Evolutionary conservation across 371 early-diverging fungal genomes (phyloP), one percentile per base, ranked within the genome.

Genomic region (Chytridium lagenaria): DNA sequence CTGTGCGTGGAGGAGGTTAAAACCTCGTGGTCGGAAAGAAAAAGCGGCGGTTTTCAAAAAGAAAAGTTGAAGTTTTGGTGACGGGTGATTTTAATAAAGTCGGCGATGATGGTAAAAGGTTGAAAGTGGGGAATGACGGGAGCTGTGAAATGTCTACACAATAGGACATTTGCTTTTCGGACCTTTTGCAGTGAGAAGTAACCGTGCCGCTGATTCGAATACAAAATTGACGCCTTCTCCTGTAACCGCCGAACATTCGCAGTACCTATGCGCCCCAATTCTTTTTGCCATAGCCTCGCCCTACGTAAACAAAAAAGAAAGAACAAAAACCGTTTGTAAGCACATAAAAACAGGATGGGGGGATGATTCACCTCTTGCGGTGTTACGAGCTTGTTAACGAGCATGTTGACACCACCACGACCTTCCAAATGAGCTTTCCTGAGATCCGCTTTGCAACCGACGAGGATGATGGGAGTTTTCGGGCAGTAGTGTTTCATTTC

Each of bases 401-500:
- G 87, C 55, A 88, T 87, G 40, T 80, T 82, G 36, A 89, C 89
- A 79, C 93, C 94, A 74, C 36, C 61, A 31, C 55, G 55, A 22
- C 55, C 55, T 52, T 52, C 55, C 26, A 26, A 26, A 52, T 61
- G 61, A 61, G 31, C 37, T 61, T 91, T 88, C 77, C 98, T 90
- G 79, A 95, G 84, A 86, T 98, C 98, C 83, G 90, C 92, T 87
- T 98, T 98, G 83, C 93, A 94, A 15, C 90, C 98, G 68, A 96
- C 93, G 57, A 98, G 84, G 61, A 83, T 71, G 68, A 83, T 91
- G 37, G 97, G 98, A 67, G 94, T 82, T 49, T 92, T 94, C 69
- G 89, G 85, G 82, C 97, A 97, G 80, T 95, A 95, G 76, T 94
- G 94, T 73, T 90, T 82, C 37, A 96, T 96, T 86, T 97, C 98